phyloP scores from a whole-genome alignment of 225 moss, liverwort and hornwort species.

The Sphagnum contortum region DNA sequence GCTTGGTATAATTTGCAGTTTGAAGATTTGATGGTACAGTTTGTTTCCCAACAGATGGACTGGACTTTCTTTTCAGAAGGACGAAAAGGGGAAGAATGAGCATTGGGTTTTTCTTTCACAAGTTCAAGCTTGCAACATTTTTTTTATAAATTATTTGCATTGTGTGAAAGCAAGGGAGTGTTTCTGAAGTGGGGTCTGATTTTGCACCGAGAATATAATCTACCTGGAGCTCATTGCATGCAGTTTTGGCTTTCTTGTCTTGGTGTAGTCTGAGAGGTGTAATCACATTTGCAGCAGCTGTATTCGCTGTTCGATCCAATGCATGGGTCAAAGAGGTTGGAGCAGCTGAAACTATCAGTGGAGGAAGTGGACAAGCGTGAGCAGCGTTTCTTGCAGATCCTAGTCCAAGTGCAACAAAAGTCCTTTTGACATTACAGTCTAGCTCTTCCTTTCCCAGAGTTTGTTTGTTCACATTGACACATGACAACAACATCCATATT shows the following conservation, averaged over 20 bases:
- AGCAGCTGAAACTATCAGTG: constrained; percentile 30
- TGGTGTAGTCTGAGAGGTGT: neutral
- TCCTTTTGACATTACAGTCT: neutral
- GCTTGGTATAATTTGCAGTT: constrained; percentile 59
- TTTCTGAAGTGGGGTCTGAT: neutral
- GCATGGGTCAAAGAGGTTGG: constrained; percentile 38
- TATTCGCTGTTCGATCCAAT: constrained; percentile 53
- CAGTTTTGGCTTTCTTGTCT: constrained; percentile 2
- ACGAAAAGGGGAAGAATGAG: no score
- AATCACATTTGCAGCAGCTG: constrained; percentile 31
- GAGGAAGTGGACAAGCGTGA: constrained; percentile 39
- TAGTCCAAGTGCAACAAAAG: constrained; percentile 34
- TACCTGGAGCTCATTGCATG: neutral
- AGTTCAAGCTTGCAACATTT: no score
- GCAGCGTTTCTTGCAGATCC: constrained; percentile 40
- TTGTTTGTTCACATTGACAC: neutral
- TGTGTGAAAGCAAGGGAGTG: no score
- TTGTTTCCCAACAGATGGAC: neutral
- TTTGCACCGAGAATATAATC: neutral
- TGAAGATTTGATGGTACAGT: constrained; percentile 46
- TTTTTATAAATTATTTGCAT: neutral
- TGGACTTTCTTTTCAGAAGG: neutral
- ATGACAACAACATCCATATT: constrained; percentile 1
- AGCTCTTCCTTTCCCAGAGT: constrained; percentile 1
- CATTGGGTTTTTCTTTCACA: neutral